phyloP scores from a whole-genome alignment of 805 yeast genomes.

The Ascoidea asiatica region DNA sequence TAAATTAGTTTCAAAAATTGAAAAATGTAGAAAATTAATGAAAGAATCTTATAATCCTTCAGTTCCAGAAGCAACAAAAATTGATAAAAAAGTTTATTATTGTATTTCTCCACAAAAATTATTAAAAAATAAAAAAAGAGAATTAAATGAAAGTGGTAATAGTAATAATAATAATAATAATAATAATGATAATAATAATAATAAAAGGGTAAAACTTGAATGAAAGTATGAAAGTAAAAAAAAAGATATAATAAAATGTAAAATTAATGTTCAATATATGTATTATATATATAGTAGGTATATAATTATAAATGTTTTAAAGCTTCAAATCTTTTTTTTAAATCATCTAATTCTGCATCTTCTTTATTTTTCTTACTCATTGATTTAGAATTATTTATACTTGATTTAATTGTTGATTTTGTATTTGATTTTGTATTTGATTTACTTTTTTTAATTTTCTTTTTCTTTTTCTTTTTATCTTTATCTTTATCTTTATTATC shows the following conservation, averaged over 20 bases:
- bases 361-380: conserved; percentile 13
- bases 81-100: conserved; percentile 52
- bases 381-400: conserved; percentile 4
- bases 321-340: conserved; percentile 68
- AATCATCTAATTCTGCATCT: conserved; percentile 44
- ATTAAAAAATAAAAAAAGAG: conserved; percentile 29
- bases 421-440: background rate
- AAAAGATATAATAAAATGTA: too few relatives aligned
- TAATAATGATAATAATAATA: too few relatives aligned
- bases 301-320: too few relatives aligned
- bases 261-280: too few relatives aligned
- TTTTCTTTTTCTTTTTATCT: background rate
- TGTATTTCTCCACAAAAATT: conserved; percentile 45
- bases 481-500: too few relatives aligned
- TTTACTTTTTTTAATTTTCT: background rate
- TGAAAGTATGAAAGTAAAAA: too few relatives aligned
- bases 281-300: too few relatives aligned
- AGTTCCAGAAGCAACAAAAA: conserved; percentile 45
- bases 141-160: conserved; percentile 2
- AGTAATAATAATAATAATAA: too few relatives aligned
- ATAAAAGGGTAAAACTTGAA: too few relatives aligned
- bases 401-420: conserved; percentile 13
- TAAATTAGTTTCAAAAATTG: conserved; percentile 1
- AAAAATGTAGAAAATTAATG: conserved; percentile 34
- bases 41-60: conserved; percentile 30